Evolutionary conservation across 495 filamentous ascomycete species (phyloP).

Genomic region (Daldinia concentrica): DNA sequence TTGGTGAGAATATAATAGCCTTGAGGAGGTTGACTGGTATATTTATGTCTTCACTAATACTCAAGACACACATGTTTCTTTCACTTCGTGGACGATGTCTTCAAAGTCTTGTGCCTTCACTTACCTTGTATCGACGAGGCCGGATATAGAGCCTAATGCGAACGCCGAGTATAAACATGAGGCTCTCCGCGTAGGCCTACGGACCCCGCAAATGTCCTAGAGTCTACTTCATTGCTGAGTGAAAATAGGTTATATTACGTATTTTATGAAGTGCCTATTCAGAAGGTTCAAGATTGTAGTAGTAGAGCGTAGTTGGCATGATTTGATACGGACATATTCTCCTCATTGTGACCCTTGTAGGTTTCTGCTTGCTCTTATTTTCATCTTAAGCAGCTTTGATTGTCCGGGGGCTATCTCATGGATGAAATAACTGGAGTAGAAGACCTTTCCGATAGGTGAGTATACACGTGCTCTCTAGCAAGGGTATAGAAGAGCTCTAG

Average conservation of each 20-base stretch:
- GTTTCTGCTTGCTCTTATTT: background rate
- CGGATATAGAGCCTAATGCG: constrained; percentile 4
- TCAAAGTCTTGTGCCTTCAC: background rate
- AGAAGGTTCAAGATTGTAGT: constrained; percentile 10
- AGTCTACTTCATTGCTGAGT: background rate
- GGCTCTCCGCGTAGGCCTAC: background rate
- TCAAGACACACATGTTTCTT: background rate
- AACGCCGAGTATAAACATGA: constrained; percentile 10
- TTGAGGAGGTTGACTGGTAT: background rate
- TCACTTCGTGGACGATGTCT: background rate
- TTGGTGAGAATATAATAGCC: background rate
- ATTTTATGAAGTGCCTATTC: background rate
- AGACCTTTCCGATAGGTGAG: background rate
- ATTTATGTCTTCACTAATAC: constrained; percentile 21
- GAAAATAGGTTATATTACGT: constrained; percentile 40
- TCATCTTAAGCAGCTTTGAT: background rate
- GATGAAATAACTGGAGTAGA: background rate
- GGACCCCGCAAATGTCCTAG: background rate
- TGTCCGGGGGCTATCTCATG: background rate
- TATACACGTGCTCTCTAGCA: background rate
- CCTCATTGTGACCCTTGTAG: background rate
- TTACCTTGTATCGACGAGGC: background rate
- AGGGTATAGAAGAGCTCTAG: background rate
- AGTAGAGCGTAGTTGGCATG: background rate
- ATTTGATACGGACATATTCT: background rate